phyloP scores from a whole-genome alignment of 306 rosid species.

The Abrus pulchellus region DNA sequence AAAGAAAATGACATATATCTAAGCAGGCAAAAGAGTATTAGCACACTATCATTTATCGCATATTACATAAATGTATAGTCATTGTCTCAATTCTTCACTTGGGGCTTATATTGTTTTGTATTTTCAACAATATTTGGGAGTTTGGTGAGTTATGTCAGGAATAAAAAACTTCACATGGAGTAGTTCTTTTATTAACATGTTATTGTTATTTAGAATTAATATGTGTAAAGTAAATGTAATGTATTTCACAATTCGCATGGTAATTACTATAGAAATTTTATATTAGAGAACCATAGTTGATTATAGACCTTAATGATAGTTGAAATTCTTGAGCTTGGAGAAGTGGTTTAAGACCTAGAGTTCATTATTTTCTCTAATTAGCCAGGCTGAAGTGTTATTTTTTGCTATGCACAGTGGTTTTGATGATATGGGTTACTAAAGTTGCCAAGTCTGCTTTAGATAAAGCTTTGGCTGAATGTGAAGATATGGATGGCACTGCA shows the following conservation, averaged over 20 bases:
- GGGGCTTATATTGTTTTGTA: conserved; percentile 12
- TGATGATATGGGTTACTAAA: conserved; percentile 76
- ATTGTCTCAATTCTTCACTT: background rate
- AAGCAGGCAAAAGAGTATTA: background rate
- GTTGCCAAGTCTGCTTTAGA: conserved; percentile 87
- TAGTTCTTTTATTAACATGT: conserved; percentile 1
- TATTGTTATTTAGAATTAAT: conserved; percentile 4
- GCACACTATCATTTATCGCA: background rate
- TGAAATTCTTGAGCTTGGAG: conserved; percentile 30
- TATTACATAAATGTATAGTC: background rate
- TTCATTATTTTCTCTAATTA: conserved; percentile 7
- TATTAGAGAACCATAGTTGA: conserved; percentile 11
- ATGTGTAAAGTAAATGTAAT: conserved; percentile 12
- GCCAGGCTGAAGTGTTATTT: conserved; percentile 31
- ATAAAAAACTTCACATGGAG: conserved; percentile 8
- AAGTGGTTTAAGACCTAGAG: conserved; percentile 18
- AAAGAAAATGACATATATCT: background rate
- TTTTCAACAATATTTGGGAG: conserved; percentile 4
- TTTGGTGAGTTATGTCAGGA: conserved; percentile 1
- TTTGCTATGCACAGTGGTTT: conserved; percentile 66
- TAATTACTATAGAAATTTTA: background rate
- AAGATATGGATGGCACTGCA: conserved; percentile 54
- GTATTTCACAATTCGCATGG: background rate
- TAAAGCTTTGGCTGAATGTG: conserved; percentile 86
- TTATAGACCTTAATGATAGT: conserved; percentile 17